These are phyloP conservation scores for Pythium utonaiense DNA, from an alignment of 352 stramenopile genomes.

Conservation along the genomic window DNA sequence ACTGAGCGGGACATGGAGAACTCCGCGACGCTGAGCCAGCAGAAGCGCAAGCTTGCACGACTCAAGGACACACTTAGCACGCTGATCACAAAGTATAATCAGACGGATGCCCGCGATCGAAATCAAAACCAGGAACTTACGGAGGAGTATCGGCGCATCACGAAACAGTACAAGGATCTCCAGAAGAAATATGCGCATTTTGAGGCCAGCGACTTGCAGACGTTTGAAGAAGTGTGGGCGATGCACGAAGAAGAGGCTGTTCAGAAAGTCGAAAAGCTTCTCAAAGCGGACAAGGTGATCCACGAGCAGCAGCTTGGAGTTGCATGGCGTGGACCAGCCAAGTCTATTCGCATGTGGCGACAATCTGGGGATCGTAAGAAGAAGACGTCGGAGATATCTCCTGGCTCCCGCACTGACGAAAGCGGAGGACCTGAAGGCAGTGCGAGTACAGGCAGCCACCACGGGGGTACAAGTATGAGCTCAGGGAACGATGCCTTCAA, in stretches of 20 bases:
- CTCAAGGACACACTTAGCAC: constrained; percentile 90
- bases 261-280: constrained; percentile 79
- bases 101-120: constrained; percentile 83
- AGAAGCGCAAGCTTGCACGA: constrained; percentile 91
- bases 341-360: constrained; percentile 52
- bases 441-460: constrained; percentile 1
- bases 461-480: constrained; percentile 11
- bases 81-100: constrained; percentile 90
- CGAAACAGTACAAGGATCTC: constrained; percentile 95
- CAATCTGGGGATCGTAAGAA: constrained; percentile 32
- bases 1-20: constrained; percentile 95
- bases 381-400: constrained; percentile 9
- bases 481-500: constrained; percentile 44
- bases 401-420: constrained; percentile 4
- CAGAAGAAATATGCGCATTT: constrained; percentile 95
- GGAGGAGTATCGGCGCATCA: constrained; percentile 91
- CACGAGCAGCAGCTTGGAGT: constrained; percentile 90
- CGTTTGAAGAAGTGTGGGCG: constrained; percentile 87
- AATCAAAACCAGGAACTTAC: constrained; percentile 92
- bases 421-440: constrained; percentile 3
- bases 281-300: constrained; percentile 88
- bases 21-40: constrained; percentile 87
- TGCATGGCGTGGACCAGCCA: constrained; percentile 55
- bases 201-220: constrained; percentile 82
- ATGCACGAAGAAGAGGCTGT: constrained; percentile 91